A percentile compares a stretch with the other conserved stretches of the same genome.
phyloP scores from a whole-genome alignment of 2,329 filamentous ascomycete genomes.

The Alternaria ventricosa region DNA sequence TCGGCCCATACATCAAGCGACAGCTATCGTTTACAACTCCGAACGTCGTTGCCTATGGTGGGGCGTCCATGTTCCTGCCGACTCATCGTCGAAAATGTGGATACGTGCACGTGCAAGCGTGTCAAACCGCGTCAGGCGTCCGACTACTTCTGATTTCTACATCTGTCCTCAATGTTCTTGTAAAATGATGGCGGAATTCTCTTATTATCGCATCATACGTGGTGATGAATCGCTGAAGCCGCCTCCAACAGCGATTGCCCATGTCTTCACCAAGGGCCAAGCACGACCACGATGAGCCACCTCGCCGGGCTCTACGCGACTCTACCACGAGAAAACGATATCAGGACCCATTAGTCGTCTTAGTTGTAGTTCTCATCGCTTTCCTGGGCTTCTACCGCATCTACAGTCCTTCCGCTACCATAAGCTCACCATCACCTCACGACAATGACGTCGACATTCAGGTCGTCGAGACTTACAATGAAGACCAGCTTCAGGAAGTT shows the following conservation, averaged over 20 bases:
- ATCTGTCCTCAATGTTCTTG: background rate
- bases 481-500: slow-evolving; percentile 11
- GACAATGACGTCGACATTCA: background rate
- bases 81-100: slow-evolving; percentile 9
- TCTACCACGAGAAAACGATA: slow-evolving; percentile 8
- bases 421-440: background rate
- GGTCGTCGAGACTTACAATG: slow-evolving; percentile 5
- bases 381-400: slow-evolving; percentile 5
- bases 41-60: slow-evolving; percentile 4
- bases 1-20: background rate
- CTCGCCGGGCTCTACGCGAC: background rate
- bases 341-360: slow-evolving; percentile 13
- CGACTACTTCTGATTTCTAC: background rate
- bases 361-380: slow-evolving; percentile 8
- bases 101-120: slow-evolving; percentile 20
- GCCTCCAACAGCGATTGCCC: too few relatives aligned
- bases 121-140: slow-evolving; percentile 8
- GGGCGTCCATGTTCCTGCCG: slow-evolving; percentile 4
- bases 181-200: background rate
- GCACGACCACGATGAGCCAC: background rate
- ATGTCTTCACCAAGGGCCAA: background rate
- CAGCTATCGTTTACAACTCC: background rate
- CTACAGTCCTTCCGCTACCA: slow-evolving; percentile 1
- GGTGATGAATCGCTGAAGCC: background rate
- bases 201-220: background rate